A percentile compares a stretch with the other conserved stretches of the same genome.
These are phyloP conservation scores for Phoenix roebelenii DNA, from an alignment of 176 grass and related monocot genomes.

Conservation along the genomic window DNA sequence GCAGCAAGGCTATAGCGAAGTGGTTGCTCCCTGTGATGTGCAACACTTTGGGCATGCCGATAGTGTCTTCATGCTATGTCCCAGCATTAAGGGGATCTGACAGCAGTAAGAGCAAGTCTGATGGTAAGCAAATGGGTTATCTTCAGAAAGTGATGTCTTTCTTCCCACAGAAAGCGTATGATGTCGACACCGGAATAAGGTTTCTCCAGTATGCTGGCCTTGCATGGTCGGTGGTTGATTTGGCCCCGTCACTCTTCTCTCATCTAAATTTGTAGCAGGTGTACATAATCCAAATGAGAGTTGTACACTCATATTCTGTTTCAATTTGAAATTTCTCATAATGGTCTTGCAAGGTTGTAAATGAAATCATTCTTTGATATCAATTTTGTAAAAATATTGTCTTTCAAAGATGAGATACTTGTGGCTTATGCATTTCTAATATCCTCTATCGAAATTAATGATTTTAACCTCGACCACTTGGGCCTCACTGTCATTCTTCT, in stretches of 20 bases:
- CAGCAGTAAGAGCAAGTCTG: slow-evolving; percentile 22
- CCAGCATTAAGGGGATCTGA: slow-evolving; percentile 46
- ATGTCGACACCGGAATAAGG: slow-evolving; percentile 89
- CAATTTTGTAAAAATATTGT: too few relatives aligned
- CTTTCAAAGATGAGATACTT: too few relatives aligned
- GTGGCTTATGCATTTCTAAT: too few relatives aligned
- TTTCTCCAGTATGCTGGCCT: slow-evolving; percentile 87
- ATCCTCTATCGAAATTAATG: too few relatives aligned
- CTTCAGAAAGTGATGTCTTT: slow-evolving; percentile 51
- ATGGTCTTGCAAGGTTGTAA: too few relatives aligned
- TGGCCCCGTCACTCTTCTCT: slow-evolving; percentile 69
- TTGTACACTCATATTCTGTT: too few relatives aligned
- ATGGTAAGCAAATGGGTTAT: slow-evolving; percentile 46
- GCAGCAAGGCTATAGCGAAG: slow-evolving; percentile 86
- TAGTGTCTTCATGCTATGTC: slow-evolving; percentile 77
- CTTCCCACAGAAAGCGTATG: slow-evolving; percentile 64
- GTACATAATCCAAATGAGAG: too few relatives aligned
- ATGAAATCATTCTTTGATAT: too few relatives aligned
- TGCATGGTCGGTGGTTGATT: slow-evolving; percentile 85
- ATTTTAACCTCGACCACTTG: too few relatives aligned
- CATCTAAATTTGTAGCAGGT: slow-evolving; percentile 52
- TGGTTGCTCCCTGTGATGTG: slow-evolving; percentile 88
- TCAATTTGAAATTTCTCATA: too few relatives aligned
- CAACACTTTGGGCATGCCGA: slow-evolving; percentile 74
- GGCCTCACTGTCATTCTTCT: too few relatives aligned